Evolutionary conservation across 164 flowering plant genomes (phyloP), one percentile per base, ranked within the genome.

Genomic region (Macadamia tetraphylla): DNA sequence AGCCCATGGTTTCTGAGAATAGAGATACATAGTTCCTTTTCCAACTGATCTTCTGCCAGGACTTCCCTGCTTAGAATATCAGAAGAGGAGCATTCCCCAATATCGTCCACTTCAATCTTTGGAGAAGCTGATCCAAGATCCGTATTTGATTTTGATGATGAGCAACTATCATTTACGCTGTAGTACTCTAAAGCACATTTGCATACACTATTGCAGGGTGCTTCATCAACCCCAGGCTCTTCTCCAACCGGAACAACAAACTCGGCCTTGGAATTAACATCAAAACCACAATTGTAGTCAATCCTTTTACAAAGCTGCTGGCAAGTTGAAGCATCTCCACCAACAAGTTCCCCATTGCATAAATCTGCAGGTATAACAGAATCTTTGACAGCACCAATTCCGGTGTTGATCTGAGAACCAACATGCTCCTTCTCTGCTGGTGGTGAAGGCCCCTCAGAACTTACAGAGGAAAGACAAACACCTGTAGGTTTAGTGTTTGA

Each of bases 41-140:
- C 92, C 23, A 88, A 80, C 10, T 70, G 29, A 68, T 69, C 73
- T 68, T 69, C 79, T 10, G 23, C 65, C 55, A 57, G 40, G 56
- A 29, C 71, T 44, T 82, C 87, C 18, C 55, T 64, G 51, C 60
- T 70, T 44, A 69, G 64, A 29, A 62, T 75, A 74, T 80, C 86
- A 74, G 95, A 90, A 55, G 98, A 90, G 14, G 97, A 88, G 73
- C 91, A 87, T 63, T 87, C 93, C 48, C 82, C 87, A 71, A 73
- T 51, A 17, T 83, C 90, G 74, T 82, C 88, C 56, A 58, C 63
- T 67, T 79, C 87, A 62, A 58, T 71, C 74, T 78, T 85, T 71
- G 48, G 40, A 61, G 84, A 78, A 74, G 71, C 68, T 51, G 77
- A 73, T 75, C 74, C 81, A 69, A 71, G 77, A 53, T 85, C 86